Evolutionary conservation across 305 asterid genomes (phyloP).

Genomic region (Fraxinus velutina): DNA sequence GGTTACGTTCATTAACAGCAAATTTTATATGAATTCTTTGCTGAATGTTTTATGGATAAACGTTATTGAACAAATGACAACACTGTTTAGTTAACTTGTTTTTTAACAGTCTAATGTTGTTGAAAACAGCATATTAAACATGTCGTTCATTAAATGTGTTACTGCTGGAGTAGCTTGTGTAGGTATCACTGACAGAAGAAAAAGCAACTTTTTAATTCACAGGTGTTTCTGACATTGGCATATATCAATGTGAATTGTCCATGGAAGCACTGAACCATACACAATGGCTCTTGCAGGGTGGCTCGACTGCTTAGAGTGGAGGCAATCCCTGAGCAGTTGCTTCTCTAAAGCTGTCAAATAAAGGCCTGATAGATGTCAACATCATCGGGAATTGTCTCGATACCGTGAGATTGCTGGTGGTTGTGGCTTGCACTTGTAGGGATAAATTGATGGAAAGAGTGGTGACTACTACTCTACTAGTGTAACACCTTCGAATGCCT

Average conservation of each 20-base stretch:
- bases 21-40: background rate
- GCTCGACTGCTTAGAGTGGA: constrained; percentile 10
- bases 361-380: constrained; percentile 7
- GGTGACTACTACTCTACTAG: constrained; percentile 13
- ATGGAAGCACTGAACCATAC: constrained; percentile 39
- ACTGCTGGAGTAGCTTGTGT: background rate
- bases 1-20: background rate
- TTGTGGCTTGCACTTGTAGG: background rate
- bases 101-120: background rate
- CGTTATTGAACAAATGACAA: background rate
- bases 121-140: background rate
- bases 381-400: constrained; percentile 35
- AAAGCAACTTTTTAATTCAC: background rate
- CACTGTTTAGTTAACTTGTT: background rate
- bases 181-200: background rate
- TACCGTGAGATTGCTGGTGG: background rate
- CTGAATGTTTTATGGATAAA: background rate
- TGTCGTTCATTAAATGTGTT: background rate
- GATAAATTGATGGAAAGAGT: constrained; percentile 8
- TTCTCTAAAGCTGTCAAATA: constrained; percentile 9
- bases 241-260: constrained; percentile 22
- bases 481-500: constrained; percentile 26
- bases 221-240: background rate
- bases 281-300: constrained; percentile 28
- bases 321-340: constrained; percentile 24